Conservation (phyloP, 805 yeast species). For the Kuraishia molischiana region DNA sequence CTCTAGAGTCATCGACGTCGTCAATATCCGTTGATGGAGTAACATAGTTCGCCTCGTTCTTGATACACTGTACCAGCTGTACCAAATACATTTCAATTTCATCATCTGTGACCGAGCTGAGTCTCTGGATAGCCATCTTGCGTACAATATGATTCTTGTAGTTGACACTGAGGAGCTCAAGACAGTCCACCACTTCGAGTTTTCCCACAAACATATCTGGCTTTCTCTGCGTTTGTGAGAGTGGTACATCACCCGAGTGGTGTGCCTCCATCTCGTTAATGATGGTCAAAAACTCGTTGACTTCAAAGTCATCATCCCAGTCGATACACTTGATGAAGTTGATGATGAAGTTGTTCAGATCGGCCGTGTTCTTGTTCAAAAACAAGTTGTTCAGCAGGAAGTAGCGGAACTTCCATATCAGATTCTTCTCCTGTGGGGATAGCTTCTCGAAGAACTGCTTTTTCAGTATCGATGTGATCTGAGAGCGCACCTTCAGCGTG, state of each 20-base stretch:
- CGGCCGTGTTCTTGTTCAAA: conserved; percentile 18
- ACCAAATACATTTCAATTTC: conserved; percentile 75
- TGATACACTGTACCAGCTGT: conserved; percentile 86
- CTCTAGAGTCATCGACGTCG: conserved; percentile 4
- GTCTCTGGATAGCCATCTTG: conserved; percentile 79
- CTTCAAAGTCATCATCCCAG: conserved; percentile 80
- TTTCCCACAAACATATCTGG: conserved; percentile 20
- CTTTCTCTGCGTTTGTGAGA: conserved; percentile 1
- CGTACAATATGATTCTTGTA: conserved; percentile 69
- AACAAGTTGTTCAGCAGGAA: conserved; percentile 51
- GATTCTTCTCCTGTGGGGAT: conserved; percentile 72
- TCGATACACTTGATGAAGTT: conserved; percentile 82
- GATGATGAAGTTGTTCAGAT: conserved; percentile 24
- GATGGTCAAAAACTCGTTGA: conserved; percentile 54
- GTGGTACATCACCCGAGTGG: neutral
- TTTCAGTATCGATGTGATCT: conserved; percentile 53
- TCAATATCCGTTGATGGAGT: conserved; percentile 13
- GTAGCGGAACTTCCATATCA: conserved; percentile 87
- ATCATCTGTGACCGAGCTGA: conserved; percentile 66
- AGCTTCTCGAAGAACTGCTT: conserved; percentile 81
- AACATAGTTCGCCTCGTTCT: conserved; percentile 46
- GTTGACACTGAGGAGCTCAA: conserved; percentile 75
- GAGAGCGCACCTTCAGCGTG: conserved; percentile 70
- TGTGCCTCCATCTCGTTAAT: conserved; percentile 17
- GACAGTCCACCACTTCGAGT: conserved; percentile 25